Conservation (phyloP, 495 filamentous ascomycete species). For the Lasiosphaeria hispida region DNA sequence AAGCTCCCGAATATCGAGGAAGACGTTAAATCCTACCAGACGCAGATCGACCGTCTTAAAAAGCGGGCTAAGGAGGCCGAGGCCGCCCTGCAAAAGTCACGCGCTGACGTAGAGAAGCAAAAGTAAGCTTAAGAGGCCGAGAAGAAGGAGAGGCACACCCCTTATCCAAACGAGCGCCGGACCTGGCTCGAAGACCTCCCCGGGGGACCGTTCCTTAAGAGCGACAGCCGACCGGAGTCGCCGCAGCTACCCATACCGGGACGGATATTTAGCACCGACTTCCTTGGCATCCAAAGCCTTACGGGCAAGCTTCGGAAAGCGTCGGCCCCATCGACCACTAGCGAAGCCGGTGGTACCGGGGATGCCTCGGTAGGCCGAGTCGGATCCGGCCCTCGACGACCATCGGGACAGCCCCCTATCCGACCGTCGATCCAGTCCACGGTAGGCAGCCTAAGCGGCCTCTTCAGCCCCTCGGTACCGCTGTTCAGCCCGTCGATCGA, state of each 20-base stretch:
- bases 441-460: conserved; percentile 21
- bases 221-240: conserved; percentile 46
- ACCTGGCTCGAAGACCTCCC: conserved; percentile 68
- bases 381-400: conserved; percentile 31
- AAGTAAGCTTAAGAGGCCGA: conserved; percentile 67
- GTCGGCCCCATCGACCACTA: conserved; percentile 46
- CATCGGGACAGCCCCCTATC: conserved; percentile 40
- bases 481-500: conserved; percentile 38
- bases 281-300: conserved; percentile 42
- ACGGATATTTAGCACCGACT: conserved; percentile 48
- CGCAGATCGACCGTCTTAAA: conserved; percentile 62
- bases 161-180: conserved; percentile 63
- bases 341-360: conserved; percentile 35
- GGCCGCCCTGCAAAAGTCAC: conserved; percentile 55
- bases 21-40: conserved; percentile 54
- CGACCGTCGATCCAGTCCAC: conserved; percentile 28
- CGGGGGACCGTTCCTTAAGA: conserved; percentile 34
- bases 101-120: conserved; percentile 42
- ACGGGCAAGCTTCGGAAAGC: conserved; percentile 44
- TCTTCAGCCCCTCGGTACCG: conserved; percentile 30
- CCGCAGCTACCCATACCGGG: conserved; percentile 41
- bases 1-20: conserved; percentile 59
- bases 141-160: conserved; percentile 62
- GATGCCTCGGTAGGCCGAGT: conserved; percentile 25
- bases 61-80: conserved; percentile 64